Conservation (phyloP, 352 stramenopile species). For the Globisporangium nagaii region DNA sequence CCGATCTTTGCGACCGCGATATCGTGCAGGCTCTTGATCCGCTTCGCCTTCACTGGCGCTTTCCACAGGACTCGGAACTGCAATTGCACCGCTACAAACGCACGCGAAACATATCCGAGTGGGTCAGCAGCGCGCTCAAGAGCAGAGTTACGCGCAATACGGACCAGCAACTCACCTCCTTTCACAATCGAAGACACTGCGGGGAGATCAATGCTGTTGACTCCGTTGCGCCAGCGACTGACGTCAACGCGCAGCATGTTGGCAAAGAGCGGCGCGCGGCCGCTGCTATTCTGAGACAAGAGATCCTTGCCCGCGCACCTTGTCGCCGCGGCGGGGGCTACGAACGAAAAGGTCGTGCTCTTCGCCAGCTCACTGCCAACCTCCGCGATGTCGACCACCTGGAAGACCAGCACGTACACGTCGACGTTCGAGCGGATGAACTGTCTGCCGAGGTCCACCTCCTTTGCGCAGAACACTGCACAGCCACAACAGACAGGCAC, state of each 20-base stretch:
- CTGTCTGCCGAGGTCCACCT: slow-evolving; percentile 36
- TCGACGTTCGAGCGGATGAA: slow-evolving; percentile 35
- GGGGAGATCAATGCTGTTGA: slow-evolving; percentile 46
- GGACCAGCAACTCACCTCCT: slow-evolving; percentile 38
- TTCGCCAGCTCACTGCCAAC: slow-evolving; percentile 28
- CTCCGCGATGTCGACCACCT: slow-evolving; percentile 61
- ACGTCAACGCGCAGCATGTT: slow-evolving; percentile 58
- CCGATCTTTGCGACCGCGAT: slow-evolving; percentile 11
- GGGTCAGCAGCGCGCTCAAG: too few relatives aligned
- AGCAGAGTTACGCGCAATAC: not conserved
- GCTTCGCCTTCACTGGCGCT: slow-evolving; percentile 11
- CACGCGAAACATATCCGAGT: too few relatives aligned
- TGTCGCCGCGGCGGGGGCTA: slow-evolving; percentile 9
- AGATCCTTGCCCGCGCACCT: slow-evolving; percentile 41
- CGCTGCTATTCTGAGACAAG: slow-evolving; percentile 22
- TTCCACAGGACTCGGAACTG: slow-evolving; percentile 18
- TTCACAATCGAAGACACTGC: slow-evolving; percentile 33
- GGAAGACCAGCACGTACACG: slow-evolving; percentile 51
- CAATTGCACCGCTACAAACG: slow-evolving; percentile 10
- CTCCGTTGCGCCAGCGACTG: slow-evolving; percentile 35
- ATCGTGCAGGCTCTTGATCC: slow-evolving; percentile 16
- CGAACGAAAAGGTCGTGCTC: slow-evolving; percentile 36
- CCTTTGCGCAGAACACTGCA: slow-evolving; percentile 54
- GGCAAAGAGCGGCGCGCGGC: slow-evolving; percentile 44
- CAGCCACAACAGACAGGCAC: not conserved